A percentile compares a stretch with the other conserved stretches of the same genome.
phyloP scores from a whole-genome alignment of 257 asterid genomes.

The Gentiana macrophylla region DNA sequence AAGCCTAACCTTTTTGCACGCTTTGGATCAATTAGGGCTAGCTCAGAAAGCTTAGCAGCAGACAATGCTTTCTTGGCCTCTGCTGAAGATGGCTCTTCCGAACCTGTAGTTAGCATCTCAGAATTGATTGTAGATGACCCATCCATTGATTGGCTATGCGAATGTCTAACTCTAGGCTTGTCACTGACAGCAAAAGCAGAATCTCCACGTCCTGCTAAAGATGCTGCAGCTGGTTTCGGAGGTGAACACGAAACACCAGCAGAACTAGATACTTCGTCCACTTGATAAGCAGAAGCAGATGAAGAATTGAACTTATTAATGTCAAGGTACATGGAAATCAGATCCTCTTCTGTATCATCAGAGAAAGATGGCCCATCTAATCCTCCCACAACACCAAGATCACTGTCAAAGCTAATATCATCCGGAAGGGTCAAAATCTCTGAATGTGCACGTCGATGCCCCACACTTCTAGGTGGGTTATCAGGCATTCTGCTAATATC shows the following conservation, averaged over 20 bases:
- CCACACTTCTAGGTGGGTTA: conserved; percentile 70
- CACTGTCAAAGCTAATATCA: conserved; percentile 86
- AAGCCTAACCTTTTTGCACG: conserved; percentile 83
- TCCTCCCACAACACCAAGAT: conserved; percentile 90
- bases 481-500: conserved; percentile 90
- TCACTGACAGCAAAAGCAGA: conserved; percentile 28
- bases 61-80: conserved; percentile 86
- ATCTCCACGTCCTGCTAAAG: conserved; percentile 22
- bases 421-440: conserved; percentile 93
- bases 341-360: conserved; percentile 80
- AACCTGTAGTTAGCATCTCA: conserved; percentile 73
- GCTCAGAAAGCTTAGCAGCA: conserved; percentile 96
- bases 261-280: conserved; percentile 56
- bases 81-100: conserved; percentile 61
- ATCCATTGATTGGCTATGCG: conserved; percentile 99
- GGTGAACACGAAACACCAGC: conserved; percentile 34
- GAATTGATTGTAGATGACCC: conserved; percentile 78
- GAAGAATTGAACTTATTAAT: conserved; percentile 79
- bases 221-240: conserved; percentile 23
- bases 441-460: conserved; percentile 91
- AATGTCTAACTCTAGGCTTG: conserved; percentile 79
- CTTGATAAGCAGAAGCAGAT: conserved; percentile 56
- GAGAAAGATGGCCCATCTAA: conserved; percentile 82
- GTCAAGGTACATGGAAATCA: conserved; percentile 69
- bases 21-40: conserved; percentile 91